Base-by-base conservation (phyloP, 352 stramenopile species). In the Phytophthora quininea region DNA sequence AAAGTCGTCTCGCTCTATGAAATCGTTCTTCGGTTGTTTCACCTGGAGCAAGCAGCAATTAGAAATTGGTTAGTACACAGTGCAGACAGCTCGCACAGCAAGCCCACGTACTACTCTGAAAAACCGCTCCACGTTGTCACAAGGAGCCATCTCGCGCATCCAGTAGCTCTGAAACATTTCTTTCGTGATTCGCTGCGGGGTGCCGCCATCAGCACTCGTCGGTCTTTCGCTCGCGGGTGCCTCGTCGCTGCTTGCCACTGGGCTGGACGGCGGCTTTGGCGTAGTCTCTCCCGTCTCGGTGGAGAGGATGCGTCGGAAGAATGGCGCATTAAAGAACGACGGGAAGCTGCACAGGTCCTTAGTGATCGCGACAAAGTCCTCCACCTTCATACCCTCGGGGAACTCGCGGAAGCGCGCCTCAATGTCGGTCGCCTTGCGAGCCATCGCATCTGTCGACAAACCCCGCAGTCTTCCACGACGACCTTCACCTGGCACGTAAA, bases 331-430 rank as follows among this genome's bases (percentile, higher is more conserved):
- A 73, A 99, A 99, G 79, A 99, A 99, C 24, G 95, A 98, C n/a
- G 97, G 97, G 75, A 99, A 98, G 8, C 91, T 88, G 73, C 96
- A 99, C 15, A 99, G 78, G 58, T 98, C 97, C 74, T 99, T 99
- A 3, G 97, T 99, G 30, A 99, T 96, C 5, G 93, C 84, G 37
- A 98, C 96, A 67, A 96, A 96, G 51, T 92, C 84, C 55, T 94
- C 85, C 10, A 94, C 82, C 49, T 90, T 92, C 83, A 96, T 93
- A 35, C 88, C 88, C 12, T 96, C 86, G 1, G 84, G 71, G 50
- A 91, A 93, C 24, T 94, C 84, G 14, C 75, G 69, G 50, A 96
- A 96, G 5, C 86, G 84, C 24, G 82, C 73, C 43, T 94, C 88
- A 60, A 96, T 94, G 54, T 94, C 88, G 32, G 60, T 77, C 46